Conservation (phyloP, 768 basidiomycete genomes). For the Sarcomyxa edulis region DNA sequence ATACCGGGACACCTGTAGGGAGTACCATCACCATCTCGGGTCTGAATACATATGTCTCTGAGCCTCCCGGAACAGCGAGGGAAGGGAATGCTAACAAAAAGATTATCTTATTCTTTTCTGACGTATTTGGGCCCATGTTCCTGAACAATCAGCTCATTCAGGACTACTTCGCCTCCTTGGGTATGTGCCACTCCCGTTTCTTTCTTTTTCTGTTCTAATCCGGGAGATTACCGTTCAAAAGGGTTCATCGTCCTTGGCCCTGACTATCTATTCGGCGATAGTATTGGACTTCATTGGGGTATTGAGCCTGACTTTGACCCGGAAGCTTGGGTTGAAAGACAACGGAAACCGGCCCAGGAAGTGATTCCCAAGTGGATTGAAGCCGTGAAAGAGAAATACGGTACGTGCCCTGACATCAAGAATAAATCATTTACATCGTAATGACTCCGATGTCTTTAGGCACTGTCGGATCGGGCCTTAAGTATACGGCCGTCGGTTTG, state of each 20-base stretch:
- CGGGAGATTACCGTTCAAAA: slow-evolving; percentile 13
- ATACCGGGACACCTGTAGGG: slow-evolving; percentile 44
- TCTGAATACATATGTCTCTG: slow-evolving; percentile 50
- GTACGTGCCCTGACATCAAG: slow-evolving; percentile 19
- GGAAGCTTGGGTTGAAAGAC: slow-evolving; percentile 35
- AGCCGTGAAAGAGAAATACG: slow-evolving; percentile 42
- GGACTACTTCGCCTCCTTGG: slow-evolving; percentile 60
- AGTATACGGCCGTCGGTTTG: slow-evolving; percentile 43
- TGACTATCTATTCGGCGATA: slow-evolving; percentile 63
- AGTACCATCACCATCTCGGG: slow-evolving; percentile 32
- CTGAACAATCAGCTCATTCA: slow-evolving; percentile 55
- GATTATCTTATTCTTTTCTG: slow-evolving; percentile 53
- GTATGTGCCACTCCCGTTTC: slow-evolving; percentile 26
- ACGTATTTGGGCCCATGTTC: slow-evolving; percentile 56
- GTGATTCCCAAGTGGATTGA: slow-evolving; percentile 47
- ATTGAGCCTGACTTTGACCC: slow-evolving; percentile 33
- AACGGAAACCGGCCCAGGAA: slow-evolving; percentile 28
- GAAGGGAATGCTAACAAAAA: slow-evolving; percentile 27
- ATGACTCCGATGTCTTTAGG: not conserved
- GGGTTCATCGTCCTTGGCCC: slow-evolving; percentile 55
- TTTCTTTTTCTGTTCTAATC: not conserved
- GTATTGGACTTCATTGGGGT: slow-evolving; percentile 32
- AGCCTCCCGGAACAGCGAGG: slow-evolving; percentile 24
- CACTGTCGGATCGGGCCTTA: slow-evolving; percentile 22
- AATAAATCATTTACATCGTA: not conserved